Base-by-base conservation (phyloP, 2,329 filamentous ascomycete genomes). In the Tolypocladium tropicale region DNA sequence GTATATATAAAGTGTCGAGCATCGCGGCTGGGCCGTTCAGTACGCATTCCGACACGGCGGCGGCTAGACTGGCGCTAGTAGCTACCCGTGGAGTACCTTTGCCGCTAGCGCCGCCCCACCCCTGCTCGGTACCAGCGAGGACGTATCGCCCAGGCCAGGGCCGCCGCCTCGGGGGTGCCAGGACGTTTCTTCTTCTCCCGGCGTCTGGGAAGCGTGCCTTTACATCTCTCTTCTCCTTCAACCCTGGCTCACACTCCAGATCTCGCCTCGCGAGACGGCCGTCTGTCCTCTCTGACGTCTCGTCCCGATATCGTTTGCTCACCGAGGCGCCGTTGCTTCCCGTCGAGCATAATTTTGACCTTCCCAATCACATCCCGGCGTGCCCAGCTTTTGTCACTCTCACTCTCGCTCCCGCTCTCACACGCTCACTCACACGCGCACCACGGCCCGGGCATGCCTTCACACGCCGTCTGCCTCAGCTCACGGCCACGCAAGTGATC, bases 151-250 rank as follows among this genome's bases (percentile, higher is more conserved):
- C 65, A 67, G 61, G 63, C 66, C 67, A 69, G 67, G 66, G 66
- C 66, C 68, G 66, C 65, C 68, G 66, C 64, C 69, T 68, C 63
- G 66, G 67, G 64, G 68, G 68, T 58, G 61, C 67, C 64, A 69
- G 68, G 65, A 69, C 69, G 68, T 70, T 71, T 71, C 67, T 70
- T 66, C 67, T 71, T 70, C 67, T 69, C 65, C 65, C 68, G 64
- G 64, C 63, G 63, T 62, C 63, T 68, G 65, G 65, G 64, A 68
- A 64, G 66, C 68, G 68, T 66, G 61, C 62, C 66, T 59, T 57
- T 52, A 41, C 34, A 43, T 53, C 23, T 48, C 46, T 55, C 49
- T 65, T 65, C 66, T 69, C 65, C 62, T 67, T 65, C 65, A 69
- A 69, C 66, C 62, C 67, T 65, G 65, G 63, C 58, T 66, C 61